Percentiles rank a stretch among this genome's conserved stretches.
phyloP scores from a whole-genome alignment of 1,139 yeast genomes.

The Pichia sp. region DNA sequence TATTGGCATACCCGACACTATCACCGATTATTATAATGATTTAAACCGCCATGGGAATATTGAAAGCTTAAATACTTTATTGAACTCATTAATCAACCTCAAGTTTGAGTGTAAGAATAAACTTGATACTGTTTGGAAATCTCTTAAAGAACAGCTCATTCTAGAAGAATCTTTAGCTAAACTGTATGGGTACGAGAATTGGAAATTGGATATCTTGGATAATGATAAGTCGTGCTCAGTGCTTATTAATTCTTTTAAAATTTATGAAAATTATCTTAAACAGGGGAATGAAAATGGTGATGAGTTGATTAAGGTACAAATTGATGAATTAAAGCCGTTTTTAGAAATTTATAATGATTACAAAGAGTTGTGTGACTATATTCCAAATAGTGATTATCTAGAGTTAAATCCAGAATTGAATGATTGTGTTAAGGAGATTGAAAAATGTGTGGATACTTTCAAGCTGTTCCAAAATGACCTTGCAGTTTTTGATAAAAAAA shows the following conservation, averaged over 20 bases:
- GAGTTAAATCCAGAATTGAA: slow-evolving; percentile 38
- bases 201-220: slow-evolving; percentile 42
- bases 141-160: slow-evolving; percentile 34
- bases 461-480: slow-evolving; percentile 23
- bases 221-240: slow-evolving; percentile 30
- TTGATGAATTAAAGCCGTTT: slow-evolving; percentile 36
- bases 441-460: slow-evolving; percentile 34
- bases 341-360: slow-evolving; percentile 36
- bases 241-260: slow-evolving; percentile 36
- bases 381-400: slow-evolving; percentile 42
- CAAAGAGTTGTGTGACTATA: slow-evolving; percentile 35
- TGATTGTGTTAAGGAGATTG: slow-evolving; percentile 36
- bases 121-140: slow-evolving; percentile 35
- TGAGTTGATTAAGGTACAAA: slow-evolving; percentile 39
- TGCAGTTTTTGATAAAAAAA: slow-evolving; percentile 32
- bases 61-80: slow-evolving; percentile 35
- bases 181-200: slow-evolving; percentile 42
- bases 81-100: slow-evolving; percentile 41
- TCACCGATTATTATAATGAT: slow-evolving; percentile 50
- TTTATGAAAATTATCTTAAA: slow-evolving; percentile 42
- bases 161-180: slow-evolving; percentile 50
- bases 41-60: slow-evolving; percentile 53
- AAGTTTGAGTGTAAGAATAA: slow-evolving; percentile 12
- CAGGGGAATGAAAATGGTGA: slow-evolving; percentile 61
- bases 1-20: slow-evolving; percentile 50